A percentile compares a stretch with the other conserved stretches of the same genome.
phyloP scores from a whole-genome alignment of 2,329 filamentous ascomycete species.

The Xylaria sp. region DNA sequence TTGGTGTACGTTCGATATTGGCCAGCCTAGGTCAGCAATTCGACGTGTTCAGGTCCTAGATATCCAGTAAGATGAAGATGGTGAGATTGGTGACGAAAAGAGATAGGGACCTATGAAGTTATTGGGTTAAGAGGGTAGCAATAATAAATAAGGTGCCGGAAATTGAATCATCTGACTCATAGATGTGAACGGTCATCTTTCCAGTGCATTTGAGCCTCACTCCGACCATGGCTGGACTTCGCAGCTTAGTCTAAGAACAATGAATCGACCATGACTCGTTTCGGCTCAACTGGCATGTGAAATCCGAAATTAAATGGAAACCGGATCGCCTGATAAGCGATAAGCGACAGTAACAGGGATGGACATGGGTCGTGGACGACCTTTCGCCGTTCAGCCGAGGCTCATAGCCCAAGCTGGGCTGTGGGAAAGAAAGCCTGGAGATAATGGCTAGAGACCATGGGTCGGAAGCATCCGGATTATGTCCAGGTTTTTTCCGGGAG shows the following conservation, averaged over 20 bases:
- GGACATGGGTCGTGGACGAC: not conserved
- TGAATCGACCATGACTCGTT: constrained; percentile 24
- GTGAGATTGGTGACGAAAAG: not conserved
- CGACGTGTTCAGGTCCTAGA: not conserved
- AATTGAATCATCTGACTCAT: constrained; percentile 14
- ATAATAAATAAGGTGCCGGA: not conserved
- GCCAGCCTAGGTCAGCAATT: not conserved
- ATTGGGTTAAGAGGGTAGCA: not conserved
- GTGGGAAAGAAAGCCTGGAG: not conserved
- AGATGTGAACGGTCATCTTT: not conserved
- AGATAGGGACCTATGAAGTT: not conserved
- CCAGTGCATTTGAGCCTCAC: not conserved
- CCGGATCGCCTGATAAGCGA: constrained; percentile 12
- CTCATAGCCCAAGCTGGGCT: not conserved
- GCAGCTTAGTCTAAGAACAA: not conserved
- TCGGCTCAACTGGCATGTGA: constrained; percentile 17
- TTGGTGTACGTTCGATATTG: not conserved
- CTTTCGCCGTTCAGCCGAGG: constrained; percentile 35
- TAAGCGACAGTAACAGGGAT: constrained; percentile 2
- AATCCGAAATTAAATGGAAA: not conserved
- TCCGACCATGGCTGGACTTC: constrained; percentile 21
- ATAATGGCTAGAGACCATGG: not conserved
- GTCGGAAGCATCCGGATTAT: constrained; percentile 16
- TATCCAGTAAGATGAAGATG: not conserved
- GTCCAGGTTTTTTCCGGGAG: not conserved